Conservation (phyloP, 306 rosid genomes). For the Pueraria montana region DNA sequence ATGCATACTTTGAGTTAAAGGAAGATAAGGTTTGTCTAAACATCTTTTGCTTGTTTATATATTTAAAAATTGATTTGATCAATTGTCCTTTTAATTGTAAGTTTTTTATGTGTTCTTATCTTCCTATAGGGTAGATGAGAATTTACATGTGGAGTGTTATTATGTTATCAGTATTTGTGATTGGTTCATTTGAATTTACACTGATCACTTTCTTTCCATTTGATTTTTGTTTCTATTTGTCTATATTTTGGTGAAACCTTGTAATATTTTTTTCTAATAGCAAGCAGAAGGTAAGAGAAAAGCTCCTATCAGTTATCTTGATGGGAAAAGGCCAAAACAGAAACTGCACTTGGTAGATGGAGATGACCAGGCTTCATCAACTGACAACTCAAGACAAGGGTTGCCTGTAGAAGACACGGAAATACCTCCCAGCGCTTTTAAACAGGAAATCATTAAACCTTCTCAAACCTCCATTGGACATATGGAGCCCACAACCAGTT, state of each 20-base stretch:
- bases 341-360: conserved; percentile 46
- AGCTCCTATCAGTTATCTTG: conserved; percentile 43
- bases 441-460: conserved; percentile 39
- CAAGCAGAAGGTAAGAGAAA: conserved; percentile 49
- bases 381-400: conserved; percentile 32
- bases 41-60: conserved; percentile 32
- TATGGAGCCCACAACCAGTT: conserved; percentile 37
- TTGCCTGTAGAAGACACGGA: conserved; percentile 32
- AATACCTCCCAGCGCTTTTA: conserved; percentile 36
- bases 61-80: conserved; percentile 19
- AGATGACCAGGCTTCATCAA: conserved; percentile 42
- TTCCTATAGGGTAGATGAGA: neutral
- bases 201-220: conserved; percentile 17
- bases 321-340: conserved; percentile 49
- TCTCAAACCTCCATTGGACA: conserved; percentile 45
- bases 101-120: conserved; percentile 8
- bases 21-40: conserved; percentile 63
- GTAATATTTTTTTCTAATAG: conserved; percentile 45
- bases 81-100: neutral
- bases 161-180: neutral
- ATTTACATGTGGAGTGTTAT: neutral
- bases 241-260: conserved; percentile 19
- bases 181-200: conserved; percentile 34
- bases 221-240: neutral
- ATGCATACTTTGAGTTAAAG: conserved; percentile 76